Evolutionary conservation across 495 filamentous ascomycete genomes (phyloP).

Genomic region (Sphaerosporella brunnea): DNA sequence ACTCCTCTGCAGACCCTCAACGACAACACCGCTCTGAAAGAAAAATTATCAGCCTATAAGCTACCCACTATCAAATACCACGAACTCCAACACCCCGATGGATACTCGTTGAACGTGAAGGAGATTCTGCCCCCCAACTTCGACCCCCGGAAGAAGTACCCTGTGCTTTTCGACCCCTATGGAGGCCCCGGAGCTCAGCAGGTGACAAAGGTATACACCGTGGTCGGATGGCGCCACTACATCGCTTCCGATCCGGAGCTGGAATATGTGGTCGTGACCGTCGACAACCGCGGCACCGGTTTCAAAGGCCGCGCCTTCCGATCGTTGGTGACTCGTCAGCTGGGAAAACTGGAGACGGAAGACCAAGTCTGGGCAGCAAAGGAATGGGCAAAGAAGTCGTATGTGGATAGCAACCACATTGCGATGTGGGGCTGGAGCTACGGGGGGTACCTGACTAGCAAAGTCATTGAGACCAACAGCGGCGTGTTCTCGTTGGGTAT

Average conservation of each 20-base stretch:
- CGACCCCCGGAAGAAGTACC: conserved; percentile 36
- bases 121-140: conserved; percentile 36
- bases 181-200: conserved; percentile 38
- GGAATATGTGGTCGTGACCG: conserved; percentile 37
- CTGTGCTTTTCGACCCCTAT: conserved; percentile 38
- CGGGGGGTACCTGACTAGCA: conserved; percentile 40
- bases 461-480: conserved; percentile 35
- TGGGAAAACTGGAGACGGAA: conserved; percentile 37
- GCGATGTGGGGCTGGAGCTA: conserved; percentile 43
- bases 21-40: conserved; percentile 33
- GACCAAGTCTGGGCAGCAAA: conserved; percentile 42
- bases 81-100: conserved; percentile 32
- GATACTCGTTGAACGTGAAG: conserved; percentile 33
- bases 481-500: conserved; percentile 36
- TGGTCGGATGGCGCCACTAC: conserved; percentile 35
- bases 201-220: conserved; percentile 31
- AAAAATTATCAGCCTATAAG: conserved; percentile 32
- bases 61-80: conserved; percentile 35
- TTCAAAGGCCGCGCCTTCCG: conserved; percentile 37
- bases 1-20: conserved; percentile 33
- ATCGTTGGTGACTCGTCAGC: conserved; percentile 30
- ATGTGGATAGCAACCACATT: conserved; percentile 35
- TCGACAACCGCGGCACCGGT: conserved; percentile 42
- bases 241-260: conserved; percentile 40
- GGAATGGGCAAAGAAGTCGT: conserved; percentile 29